These are phyloP conservation scores for Globisporangium paddicum DNA, from an alignment of 352 stramenopile species.

Conservation along the genomic window DNA sequence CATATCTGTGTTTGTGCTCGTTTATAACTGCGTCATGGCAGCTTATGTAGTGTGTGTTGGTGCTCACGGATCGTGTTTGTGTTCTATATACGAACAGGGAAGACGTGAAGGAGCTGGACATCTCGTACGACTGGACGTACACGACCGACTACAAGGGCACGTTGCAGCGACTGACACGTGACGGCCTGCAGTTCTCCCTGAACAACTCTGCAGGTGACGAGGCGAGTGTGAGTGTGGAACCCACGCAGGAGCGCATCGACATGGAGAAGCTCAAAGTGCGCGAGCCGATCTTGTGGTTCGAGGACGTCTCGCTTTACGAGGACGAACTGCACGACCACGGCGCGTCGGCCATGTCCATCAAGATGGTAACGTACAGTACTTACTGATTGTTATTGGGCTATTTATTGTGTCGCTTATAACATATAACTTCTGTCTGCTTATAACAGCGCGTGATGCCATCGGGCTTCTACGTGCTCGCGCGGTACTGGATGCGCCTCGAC, in stretches of 20 bases:
- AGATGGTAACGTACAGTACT: conserved; percentile 44
- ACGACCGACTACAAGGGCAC: conserved; percentile 82
- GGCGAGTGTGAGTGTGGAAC: conserved; percentile 16
- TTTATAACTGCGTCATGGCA: background rate
- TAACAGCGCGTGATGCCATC: conserved; percentile 76
- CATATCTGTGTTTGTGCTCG: background rate
- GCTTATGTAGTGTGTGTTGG: background rate
- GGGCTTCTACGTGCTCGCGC: conserved; percentile 69
- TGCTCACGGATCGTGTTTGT: background rate
- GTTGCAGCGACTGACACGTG: conserved; percentile 38
- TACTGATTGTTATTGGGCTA: background rate
- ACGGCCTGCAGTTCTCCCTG: conserved; percentile 16
- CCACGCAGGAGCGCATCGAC: conserved; percentile 59
- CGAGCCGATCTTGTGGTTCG: conserved; percentile 82
- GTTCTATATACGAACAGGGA: conserved; percentile 24
- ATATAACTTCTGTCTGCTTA: background rate
- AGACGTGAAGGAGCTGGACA: conserved; percentile 79
- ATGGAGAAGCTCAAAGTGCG: conserved; percentile 77
- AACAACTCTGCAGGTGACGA: conserved; percentile 23
- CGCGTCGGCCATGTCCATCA: conserved; percentile 72
- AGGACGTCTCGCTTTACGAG: conserved; percentile 76
- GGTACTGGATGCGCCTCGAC: conserved; percentile 84
- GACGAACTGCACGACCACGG: conserved; percentile 84
- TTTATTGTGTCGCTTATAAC: background rate
- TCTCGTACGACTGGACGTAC: conserved; percentile 85